Conservation (phyloP, 1,139 yeast genomes). For the Waltiozyma solani region DNA sequence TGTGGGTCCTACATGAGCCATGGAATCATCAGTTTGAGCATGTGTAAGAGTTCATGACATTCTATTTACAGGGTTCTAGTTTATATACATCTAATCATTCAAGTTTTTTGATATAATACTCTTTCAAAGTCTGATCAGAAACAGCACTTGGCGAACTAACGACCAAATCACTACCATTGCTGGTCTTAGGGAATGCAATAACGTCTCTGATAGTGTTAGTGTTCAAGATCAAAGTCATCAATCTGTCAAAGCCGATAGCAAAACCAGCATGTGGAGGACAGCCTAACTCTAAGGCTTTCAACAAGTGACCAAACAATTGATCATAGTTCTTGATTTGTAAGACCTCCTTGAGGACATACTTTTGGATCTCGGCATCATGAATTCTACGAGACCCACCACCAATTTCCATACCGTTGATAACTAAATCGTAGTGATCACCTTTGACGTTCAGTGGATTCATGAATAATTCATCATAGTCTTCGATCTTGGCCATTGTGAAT, state of each 20-base stretch:
- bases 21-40: too few relatives aligned
- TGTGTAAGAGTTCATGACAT: too few relatives aligned
- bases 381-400: conserved; percentile 98
- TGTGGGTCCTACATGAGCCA: too few relatives aligned
- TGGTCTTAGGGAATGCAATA: conserved; percentile 91
- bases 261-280: conserved; percentile 99
- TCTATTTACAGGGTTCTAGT: too few relatives aligned
- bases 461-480: conserved; percentile 49
- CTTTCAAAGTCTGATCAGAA: conserved; percentile 33
- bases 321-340: conserved; percentile 47
- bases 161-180: conserved; percentile 79
- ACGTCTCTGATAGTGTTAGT: conserved; percentile 78
- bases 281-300: conserved; percentile 76
- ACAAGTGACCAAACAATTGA: conserved; percentile 74
- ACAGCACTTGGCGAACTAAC: conserved; percentile 79
- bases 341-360: conserved; percentile 50
- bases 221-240: conserved; percentile 83
- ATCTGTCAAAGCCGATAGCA: conserved; percentile 89
- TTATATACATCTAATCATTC: too few relatives aligned
- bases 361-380: conserved; percentile 75
- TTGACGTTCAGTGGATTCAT: conserved; percentile 52
- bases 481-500: conserved; percentile 79
- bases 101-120: conserved; percentile 26
- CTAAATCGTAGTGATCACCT: conserved; percentile 95
- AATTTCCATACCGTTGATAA: conserved; percentile 86